Evolutionary conservation across 2,329 filamentous ascomycete species (phyloP).

Genomic region (Fusarium tricinctum): DNA sequence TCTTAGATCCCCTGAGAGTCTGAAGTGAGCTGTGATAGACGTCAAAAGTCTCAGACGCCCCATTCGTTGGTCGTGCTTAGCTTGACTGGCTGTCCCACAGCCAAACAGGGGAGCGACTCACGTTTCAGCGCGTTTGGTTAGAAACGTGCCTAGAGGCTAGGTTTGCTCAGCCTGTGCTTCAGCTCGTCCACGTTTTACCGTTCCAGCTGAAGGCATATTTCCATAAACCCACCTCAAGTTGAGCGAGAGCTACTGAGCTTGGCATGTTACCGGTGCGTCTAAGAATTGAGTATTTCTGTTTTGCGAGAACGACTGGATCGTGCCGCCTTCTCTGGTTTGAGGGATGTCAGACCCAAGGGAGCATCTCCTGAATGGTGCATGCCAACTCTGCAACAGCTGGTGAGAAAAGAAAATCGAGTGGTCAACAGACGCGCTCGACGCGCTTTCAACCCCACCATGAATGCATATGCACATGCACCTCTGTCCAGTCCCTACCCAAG

Average conservation of each 20-base stretch:
- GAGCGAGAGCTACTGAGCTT: conserved; percentile 39
- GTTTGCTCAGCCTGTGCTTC: conserved; percentile 34
- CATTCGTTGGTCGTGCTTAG: conserved; percentile 26
- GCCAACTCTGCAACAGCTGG: conserved; percentile 38
- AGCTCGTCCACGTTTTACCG: conserved; percentile 24
- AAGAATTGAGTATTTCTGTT: conserved; percentile 11
- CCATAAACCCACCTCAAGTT: conserved; percentile 35
- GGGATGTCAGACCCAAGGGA: conserved; percentile 24
- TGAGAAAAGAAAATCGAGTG: conserved; percentile 31
- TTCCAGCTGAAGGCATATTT: conserved; percentile 47
- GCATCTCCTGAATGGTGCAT: conserved; percentile 44
- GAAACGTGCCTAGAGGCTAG: conserved; percentile 24
- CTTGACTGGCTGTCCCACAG: conserved; percentile 25
- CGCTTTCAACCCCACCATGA: conserved; percentile 40
- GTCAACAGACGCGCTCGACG: conserved; percentile 46
- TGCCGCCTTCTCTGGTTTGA: conserved; percentile 4
- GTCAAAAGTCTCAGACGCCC: conserved; percentile 40
- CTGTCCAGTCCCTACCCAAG: conserved; percentile 16
- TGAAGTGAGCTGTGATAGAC: conserved; percentile 25
- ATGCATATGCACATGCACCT: conserved; percentile 31
- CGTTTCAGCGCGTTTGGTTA: conserved; percentile 50
- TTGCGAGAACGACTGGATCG: conserved; percentile 1
- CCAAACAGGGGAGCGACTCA: conserved; percentile 50
- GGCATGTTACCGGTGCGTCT: conserved; percentile 35
- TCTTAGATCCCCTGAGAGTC: conserved; percentile 21